phyloP scores from a whole-genome alignment of 192 early-diverging fungal species.

The Backusella tarrabulga region DNA sequence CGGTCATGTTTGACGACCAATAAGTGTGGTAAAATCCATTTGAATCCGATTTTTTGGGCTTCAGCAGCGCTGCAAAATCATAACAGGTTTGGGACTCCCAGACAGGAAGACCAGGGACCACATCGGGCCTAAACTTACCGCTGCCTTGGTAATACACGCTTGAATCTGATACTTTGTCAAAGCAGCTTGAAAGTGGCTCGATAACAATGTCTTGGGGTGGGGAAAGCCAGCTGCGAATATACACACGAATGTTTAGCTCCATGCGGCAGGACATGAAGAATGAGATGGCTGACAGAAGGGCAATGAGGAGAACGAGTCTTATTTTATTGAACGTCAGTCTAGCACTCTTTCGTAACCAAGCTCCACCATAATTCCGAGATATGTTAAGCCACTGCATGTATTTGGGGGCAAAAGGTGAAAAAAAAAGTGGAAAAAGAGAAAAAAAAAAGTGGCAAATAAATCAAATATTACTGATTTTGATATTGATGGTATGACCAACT shows the following conservation, averaged over 20 bases:
- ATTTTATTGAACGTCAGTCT: neutral
- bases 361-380: neutral
- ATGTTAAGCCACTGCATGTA: constrained; percentile 1
- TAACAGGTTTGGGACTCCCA: constrained; percentile 26
- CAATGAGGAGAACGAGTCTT: neutral
- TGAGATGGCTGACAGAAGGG: neutral
- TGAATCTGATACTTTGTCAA: constrained; percentile 1
- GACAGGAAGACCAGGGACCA: constrained; percentile 23
- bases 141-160: constrained; percentile 4
- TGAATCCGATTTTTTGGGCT: neutral
- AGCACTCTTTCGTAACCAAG: neutral
- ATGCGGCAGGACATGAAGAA: constrained; percentile 10
- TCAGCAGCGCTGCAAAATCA: constrained; percentile 16
- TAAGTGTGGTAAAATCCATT: constrained; percentile 9
- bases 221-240: constrained; percentile 36
- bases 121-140: neutral
- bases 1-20: neutral
- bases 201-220: constrained; percentile 11
- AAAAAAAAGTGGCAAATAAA: neutral
- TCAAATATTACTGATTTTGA: neutral
- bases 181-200: constrained; percentile 31
- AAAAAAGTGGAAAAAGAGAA: neutral
- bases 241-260: constrained; percentile 36
- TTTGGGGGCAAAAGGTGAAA: neutral
- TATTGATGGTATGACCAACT: neutral